These are phyloP conservation scores for Fusarium keratoplasticum DNA, from an alignment of 2,329 filamentous ascomycete genomes.

Conservation along the genomic window DNA sequence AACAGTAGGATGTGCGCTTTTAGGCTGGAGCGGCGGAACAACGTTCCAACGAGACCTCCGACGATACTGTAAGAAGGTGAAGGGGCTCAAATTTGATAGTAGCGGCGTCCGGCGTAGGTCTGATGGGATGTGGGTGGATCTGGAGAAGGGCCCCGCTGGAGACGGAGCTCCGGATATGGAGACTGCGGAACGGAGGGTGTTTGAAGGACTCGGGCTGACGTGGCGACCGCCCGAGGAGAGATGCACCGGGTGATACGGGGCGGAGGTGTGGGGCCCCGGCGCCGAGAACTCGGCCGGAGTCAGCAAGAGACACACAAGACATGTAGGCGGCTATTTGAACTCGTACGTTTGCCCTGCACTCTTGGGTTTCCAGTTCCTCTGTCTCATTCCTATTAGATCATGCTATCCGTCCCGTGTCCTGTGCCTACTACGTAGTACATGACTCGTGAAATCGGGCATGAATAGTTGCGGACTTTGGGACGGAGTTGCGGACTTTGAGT, in stretches of 20 bases:
- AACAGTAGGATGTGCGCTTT: conserved; percentile 86
- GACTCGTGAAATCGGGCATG: not conserved
- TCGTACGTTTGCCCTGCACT: not conserved
- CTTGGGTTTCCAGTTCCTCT: not conserved
- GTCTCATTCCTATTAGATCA: not conserved
- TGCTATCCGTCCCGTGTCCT: not conserved
- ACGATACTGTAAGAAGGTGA: conserved; percentile 79
- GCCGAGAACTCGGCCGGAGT: not conserved
- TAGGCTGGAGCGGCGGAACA: conserved; percentile 89
- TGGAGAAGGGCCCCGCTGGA: conserved; percentile 63
- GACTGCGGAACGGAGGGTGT: conserved; percentile 83
- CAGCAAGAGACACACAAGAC: not conserved
- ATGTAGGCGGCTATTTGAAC: not conserved
- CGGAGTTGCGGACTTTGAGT: conserved; percentile 32
- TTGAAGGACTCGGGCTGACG: conserved; percentile 78
- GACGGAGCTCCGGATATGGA: conserved; percentile 70
- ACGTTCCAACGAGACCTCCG: conserved; percentile 91
- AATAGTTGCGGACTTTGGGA: conserved; percentile 29
- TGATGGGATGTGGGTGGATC: conserved; percentile 77
- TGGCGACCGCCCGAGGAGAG: conserved; percentile 75
- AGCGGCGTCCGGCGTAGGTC: conserved; percentile 80
- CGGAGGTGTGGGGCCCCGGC: not conserved
- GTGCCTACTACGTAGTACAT: not conserved
- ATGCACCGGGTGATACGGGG: conserved; percentile 70
- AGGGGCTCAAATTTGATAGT: conserved; percentile 88